Conservation (phyloP, 495 filamentous ascomycete species). For the Venustampulla echinocandica region DNA sequence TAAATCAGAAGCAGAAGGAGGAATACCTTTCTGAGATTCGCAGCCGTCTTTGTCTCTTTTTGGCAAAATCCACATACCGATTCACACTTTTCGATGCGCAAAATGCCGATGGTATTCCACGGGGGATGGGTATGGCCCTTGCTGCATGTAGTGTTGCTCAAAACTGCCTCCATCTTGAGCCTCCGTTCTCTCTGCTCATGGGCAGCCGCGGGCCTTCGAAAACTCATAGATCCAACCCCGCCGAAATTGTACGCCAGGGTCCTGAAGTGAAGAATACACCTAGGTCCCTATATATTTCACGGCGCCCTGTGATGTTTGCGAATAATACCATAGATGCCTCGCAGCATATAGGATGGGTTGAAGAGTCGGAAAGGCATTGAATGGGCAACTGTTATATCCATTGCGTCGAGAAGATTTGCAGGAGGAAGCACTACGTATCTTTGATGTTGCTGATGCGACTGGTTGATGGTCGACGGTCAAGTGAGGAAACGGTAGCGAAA, state of each 20-base stretch:
- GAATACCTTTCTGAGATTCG: conserved; percentile 19
- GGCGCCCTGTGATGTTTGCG: not conserved
- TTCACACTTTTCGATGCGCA: conserved; percentile 21
- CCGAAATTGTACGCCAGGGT: not conserved
- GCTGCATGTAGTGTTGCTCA: conserved; percentile 18
- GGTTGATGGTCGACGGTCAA: conserved; percentile 2
- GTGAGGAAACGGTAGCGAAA: not conserved
- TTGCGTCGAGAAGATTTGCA: not conserved
- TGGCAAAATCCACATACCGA: conserved; percentile 22
- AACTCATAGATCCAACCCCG: not conserved
- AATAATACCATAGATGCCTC: not conserved
- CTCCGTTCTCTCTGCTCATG: not conserved
- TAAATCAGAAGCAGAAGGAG: not conserved
- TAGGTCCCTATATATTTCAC: not conserved
- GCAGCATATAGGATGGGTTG: not conserved
- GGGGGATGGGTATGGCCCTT: conserved; percentile 21
- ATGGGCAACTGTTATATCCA: not conserved
- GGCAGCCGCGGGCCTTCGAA: not conserved
- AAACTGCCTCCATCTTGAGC: not conserved
- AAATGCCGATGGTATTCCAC: conserved; percentile 18
- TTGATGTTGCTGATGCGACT: not conserved
- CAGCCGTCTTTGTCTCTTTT: conserved; percentile 23
- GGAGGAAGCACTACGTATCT: too few species aligned
- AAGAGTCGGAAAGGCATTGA: not conserved
- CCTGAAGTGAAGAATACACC: not conserved